Percentiles rank a stretch among this genome's conserved stretches.
Evolutionary conservation across 306 rosid species (phyloP).

Genomic region (Ormosia semicastrata): DNA sequence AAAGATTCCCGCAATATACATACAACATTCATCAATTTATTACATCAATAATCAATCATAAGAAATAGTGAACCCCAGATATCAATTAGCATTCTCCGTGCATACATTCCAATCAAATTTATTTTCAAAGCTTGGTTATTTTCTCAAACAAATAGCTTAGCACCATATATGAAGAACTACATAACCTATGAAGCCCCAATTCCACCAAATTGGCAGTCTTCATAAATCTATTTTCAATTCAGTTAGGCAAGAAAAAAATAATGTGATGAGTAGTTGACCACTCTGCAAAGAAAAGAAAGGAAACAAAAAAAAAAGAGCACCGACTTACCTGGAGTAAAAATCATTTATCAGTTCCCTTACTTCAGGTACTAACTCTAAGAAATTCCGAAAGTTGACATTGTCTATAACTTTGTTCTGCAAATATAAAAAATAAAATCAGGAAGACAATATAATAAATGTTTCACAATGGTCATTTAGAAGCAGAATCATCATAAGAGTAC

Average conservation of each 20-base stretch:
- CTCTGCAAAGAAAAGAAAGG: neutral
- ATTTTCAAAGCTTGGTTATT: slow-evolving; percentile 9
- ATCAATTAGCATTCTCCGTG: slow-evolving; percentile 4
- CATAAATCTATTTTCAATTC: neutral
- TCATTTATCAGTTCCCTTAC: slow-evolving; percentile 94
- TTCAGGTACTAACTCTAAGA: slow-evolving; percentile 96
- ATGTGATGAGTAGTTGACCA: neutral
- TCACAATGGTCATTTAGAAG: slow-evolving; percentile 2
- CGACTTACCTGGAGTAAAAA: slow-evolving; percentile 85
- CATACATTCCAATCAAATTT: slow-evolving; percentile 4
- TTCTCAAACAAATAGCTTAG: slow-evolving; percentile 4
- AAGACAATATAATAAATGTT: slow-evolving; percentile 4
- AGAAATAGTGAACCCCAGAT: neutral
- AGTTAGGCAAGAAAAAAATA: neutral
- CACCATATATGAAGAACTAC: neutral
- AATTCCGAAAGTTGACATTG: slow-evolving; percentile 80
- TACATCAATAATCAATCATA: neutral
- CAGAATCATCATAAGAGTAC: slow-evolving; percentile 11
- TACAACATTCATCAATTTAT: neutral
- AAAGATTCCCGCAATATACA: neutral
- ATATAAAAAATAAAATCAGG: slow-evolving; percentile 26
- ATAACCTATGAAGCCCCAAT: slow-evolving; percentile 24
- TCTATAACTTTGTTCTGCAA: slow-evolving; percentile 94
- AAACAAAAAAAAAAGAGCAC: neutral
- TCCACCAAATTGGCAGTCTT: neutral